Percentiles rank a stretch among this genome's conserved stretches.
Evolutionary conservation across 306 rosid species (phyloP).

Genomic region (Lathyrus oleraceus): DNA sequence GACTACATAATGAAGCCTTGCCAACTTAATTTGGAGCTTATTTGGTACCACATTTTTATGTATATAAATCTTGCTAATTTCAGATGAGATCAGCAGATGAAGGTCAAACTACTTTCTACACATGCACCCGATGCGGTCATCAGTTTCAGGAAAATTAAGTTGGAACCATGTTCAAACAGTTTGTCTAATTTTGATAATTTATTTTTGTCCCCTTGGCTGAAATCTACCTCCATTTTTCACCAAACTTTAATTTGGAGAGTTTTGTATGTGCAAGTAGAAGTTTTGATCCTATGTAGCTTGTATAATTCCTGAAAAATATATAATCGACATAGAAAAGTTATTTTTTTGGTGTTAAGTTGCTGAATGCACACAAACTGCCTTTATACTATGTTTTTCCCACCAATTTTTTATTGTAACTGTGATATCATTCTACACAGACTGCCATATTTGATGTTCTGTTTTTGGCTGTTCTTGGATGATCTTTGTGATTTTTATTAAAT

Average conservation of each 20-base stretch:
- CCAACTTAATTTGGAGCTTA: slow-evolving; percentile 21
- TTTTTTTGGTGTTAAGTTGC: neutral
- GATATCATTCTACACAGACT: neutral
- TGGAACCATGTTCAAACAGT: neutral
- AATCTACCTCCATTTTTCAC: neutral
- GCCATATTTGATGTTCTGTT: neutral
- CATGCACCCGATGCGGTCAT: slow-evolving; percentile 39
- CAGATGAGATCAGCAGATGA: slow-evolving; percentile 55
- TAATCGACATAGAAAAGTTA: neutral
- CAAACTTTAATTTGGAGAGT: neutral
- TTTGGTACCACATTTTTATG: slow-evolving; percentile 1
- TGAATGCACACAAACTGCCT: neutral
- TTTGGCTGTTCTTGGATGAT: neutral
- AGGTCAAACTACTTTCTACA: slow-evolving; percentile 54
- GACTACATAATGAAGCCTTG: neutral
- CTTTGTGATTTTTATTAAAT: neutral
- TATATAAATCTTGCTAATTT: slow-evolving; percentile 6
- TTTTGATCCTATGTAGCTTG: neutral
- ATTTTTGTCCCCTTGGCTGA: neutral
- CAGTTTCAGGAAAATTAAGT: slow-evolving; percentile 48
- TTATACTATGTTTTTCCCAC: neutral
- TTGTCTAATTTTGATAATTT: neutral
- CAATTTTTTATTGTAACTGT: neutral
- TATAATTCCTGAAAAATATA: neutral
- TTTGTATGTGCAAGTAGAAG: neutral